Evolutionary conservation across 495 filamentous ascomycete species (phyloP), one percentile per base, ranked within the genome.

Genomic region (Bryoglossum gracile): DNA sequence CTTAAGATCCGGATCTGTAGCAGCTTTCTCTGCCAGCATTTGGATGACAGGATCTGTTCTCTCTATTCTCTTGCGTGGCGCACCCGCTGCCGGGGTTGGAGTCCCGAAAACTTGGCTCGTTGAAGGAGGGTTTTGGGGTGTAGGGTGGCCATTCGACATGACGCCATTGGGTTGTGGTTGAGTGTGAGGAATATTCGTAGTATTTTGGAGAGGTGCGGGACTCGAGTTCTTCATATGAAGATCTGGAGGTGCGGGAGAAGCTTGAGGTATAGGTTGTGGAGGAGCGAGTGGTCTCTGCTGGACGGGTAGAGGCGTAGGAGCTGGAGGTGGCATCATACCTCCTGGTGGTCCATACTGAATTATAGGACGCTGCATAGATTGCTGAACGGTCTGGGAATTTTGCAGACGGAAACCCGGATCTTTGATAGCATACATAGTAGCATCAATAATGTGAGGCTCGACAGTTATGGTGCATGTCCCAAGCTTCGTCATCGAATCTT

Each of bases 31-130:
- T 2, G 94, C 94, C 34, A 99, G 68, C 63, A 89, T 88, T 46
- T 94, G 86, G 48, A 99, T 99, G 34, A 99, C 94, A 3, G 94
- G 94, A 62, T 99, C 94, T 3, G 86, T 78, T 33, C 80, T 80
- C 19, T 65, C 61, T 23, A 56, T 53, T 28, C 59, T 43, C 24
- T 60, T 51, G 8, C 60, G 55, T 22, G 64, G 58, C 17, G 55
- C 35, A 32, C 51, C 47, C 19, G 66, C 51, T 22, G 60, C 39
- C 1, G 55, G 48, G n/a, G n/a, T n/a, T n/a, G n/a, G n/a, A n/a
- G n/a, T n/a, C n/a, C n/a, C n/a, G n/a, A n/a, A n/a, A n/a, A n/a
- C n/a, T 13, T 39, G 21, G 8, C 38, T 35, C 3, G 19, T 3
- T 9, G 36, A 41, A 18, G 48, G 50, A n/a, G 33, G 10, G 21